Conservation (phyloP, 2,329 filamentous ascomycete genomes). For the Aspergillus oerlinghausenensis region DNA sequence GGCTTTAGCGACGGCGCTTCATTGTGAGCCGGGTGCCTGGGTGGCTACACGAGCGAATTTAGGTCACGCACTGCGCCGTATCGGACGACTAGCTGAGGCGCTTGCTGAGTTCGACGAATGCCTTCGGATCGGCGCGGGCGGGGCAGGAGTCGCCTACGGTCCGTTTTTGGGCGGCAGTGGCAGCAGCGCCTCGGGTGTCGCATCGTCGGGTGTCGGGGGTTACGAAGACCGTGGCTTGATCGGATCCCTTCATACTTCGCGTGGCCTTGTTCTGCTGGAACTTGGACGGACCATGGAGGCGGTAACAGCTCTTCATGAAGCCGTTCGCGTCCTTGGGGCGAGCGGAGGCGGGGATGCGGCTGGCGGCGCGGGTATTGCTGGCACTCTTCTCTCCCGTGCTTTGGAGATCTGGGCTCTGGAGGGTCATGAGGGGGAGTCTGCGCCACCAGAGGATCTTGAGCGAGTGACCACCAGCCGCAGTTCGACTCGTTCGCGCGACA, state of each 20-base stretch:
- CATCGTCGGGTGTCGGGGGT: constrained; percentile 40
- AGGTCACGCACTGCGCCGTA: constrained; percentile 76
- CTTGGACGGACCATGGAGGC: constrained; percentile 70
- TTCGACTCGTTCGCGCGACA: constrained; percentile 22
- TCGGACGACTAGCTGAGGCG: constrained; percentile 64
- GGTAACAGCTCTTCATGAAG: constrained; percentile 74
- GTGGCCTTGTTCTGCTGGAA: constrained; percentile 80
- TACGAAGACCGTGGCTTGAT: constrained; percentile 45
- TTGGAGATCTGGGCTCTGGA: constrained; percentile 45
- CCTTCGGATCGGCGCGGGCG: constrained; percentile 68
- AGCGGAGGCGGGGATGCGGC: constrained; percentile 45
- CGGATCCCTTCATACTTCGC: constrained; percentile 44
- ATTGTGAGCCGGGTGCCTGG: constrained; percentile 77
- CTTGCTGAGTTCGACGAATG: constrained; percentile 83
- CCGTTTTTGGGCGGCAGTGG: constrained; percentile 50
- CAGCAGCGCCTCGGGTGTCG: constrained; percentile 30
- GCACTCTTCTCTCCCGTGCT: constrained; percentile 41
- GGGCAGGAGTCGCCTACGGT: constrained; percentile 72
- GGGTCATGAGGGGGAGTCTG: constrained; percentile 24
- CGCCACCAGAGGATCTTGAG: constrained; percentile 12
- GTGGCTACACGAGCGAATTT: constrained; percentile 82
- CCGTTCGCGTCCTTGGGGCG: constrained; percentile 43
- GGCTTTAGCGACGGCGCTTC: constrained; percentile 70
- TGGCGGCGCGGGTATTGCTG: constrained; percentile 44
- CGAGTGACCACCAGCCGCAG: constrained; percentile 16